Base-by-base conservation (phyloP, 139 green algal species). In the Chlorella sp. region DNA sequence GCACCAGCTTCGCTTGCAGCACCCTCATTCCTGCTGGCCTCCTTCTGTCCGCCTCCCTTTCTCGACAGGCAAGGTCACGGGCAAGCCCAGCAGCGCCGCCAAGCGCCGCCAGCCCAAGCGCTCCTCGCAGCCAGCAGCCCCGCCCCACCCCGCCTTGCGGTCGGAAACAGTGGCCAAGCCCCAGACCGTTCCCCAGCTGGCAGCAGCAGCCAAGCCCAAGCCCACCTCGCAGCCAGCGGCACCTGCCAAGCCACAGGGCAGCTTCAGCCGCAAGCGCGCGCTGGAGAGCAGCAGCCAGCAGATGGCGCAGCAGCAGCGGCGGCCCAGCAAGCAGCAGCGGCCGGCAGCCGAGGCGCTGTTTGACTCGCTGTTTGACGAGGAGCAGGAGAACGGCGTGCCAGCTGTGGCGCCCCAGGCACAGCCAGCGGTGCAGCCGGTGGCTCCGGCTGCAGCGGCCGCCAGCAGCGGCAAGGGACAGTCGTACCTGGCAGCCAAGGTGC, bases 251-350 rank as follows among this genome's bases (percentile, higher is more conserved):
- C 26, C 34, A 12, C 39, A 21, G 23, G 32, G 55, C 34, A 69
- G 75, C 75, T 81, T 81, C 38, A 63, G 75, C 55, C 75, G 75
- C 75, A 81, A 81, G 75, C 75, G 75, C 17, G 34, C 5, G 56
- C 34, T 70, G 75, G 26, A 57, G 39, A 55, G 69, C 69, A 6
- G 34, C 68, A 51, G 39, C 39, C 28, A 65, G 73, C 47, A 65
- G 73, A 11, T 16, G n/a, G 25, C 56, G 41, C 44, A 16, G 41
- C 72, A 44, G 44, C 17, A 30, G 73, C n/a, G 12, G 17, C 15
- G 16, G n/a, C 38, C 47, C 44, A 32, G 36, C 69, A 64, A 41
- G n/a, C n/a, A 21, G 73, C 44, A 64, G 72, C 72, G 44, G 44
- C 44, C 32, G 9, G 36, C 72, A n/a, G 76, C 76, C 1, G 76